Percentiles rank a stretch among this genome's conserved stretches.
Evolutionary conservation across 2,329 filamentous ascomycete species (phyloP).

Genomic region (Triangularia setosa): DNA sequence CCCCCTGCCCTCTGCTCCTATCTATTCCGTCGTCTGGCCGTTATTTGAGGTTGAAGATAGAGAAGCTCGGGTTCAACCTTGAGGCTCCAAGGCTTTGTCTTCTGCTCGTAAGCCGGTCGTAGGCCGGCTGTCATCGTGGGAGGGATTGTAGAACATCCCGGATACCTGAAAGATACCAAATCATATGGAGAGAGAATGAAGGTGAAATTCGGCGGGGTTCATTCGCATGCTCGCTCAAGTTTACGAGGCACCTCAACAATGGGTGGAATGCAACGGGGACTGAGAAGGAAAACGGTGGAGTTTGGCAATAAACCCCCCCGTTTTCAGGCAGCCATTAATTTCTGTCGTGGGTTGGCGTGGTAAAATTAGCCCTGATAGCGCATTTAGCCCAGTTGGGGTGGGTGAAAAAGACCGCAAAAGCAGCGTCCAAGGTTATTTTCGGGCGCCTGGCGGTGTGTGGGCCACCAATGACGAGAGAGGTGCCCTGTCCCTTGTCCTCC

Average conservation of each 20-base stretch:
- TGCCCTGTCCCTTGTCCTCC: not conserved
- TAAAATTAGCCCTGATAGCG: slow-evolving; percentile 7
- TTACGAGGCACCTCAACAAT: not conserved
- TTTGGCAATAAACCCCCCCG: not conserved
- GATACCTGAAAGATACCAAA: not conserved
- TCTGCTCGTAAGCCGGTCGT: not conserved
- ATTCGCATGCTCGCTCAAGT: not conserved
- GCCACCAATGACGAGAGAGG: not conserved
- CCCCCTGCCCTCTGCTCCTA: not conserved
- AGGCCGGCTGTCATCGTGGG: not conserved
- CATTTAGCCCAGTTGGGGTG: slow-evolving; percentile 5
- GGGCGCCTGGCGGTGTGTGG: slow-evolving; percentile 4
- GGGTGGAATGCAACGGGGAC: not conserved
- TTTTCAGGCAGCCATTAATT: slow-evolving; percentile 7
- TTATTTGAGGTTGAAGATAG: not conserved
- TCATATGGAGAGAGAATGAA: not conserved
- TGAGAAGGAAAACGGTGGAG: not conserved
- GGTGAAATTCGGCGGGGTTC: not conserved
- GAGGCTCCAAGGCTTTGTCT: not conserved
- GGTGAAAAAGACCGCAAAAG: not conserved
- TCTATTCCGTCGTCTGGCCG: not conserved
- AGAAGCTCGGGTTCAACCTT: not conserved
- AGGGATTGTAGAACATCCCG: not conserved
- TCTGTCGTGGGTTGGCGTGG: slow-evolving; percentile 4
- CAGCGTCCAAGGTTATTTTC: slow-evolving; percentile 4